Evolutionary conservation across 1,284 basidiomycete species (phyloP).

Genomic region (Malassezia vespertilionis): DNA sequence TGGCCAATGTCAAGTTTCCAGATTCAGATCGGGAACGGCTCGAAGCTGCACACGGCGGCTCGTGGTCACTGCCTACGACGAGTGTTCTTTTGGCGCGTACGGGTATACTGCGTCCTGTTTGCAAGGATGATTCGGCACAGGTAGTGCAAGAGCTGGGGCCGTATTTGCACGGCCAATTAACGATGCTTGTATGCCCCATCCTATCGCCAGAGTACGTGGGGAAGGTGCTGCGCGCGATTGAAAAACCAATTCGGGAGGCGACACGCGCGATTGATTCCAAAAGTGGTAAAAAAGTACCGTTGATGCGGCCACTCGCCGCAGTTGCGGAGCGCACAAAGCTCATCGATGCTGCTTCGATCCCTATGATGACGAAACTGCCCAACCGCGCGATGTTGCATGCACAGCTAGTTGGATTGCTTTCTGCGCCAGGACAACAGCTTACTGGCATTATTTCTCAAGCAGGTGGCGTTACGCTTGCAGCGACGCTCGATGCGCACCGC

Average conservation of each 20-base stretch:
- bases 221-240: conserved; percentile 15
- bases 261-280: conserved; percentile 3
- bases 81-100: conserved; percentile 8
- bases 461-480: conserved; percentile 25
- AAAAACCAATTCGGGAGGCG: conserved; percentile 4
- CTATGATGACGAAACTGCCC: conserved; percentile 15
- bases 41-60: conserved; percentile 1
- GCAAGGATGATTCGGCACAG: conserved; percentile 1
- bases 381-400: conserved; percentile 21
- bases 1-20: conserved; percentile 1
- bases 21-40: conserved; percentile 2
- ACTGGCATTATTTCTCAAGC: conserved; percentile 35
- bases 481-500: conserved; percentile 36
- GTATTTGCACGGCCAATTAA: conserved; percentile 8
- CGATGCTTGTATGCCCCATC: conserved; percentile 9
- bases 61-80: conserved; percentile 6
- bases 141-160: conserved; percentile 3
- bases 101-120: conserved; percentile 14
- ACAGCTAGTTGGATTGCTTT: conserved; percentile 42
- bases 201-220: conserved; percentile 18
- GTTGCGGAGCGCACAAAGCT: conserved; percentile 7
- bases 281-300: conserved; percentile 11
- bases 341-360: conserved; percentile 7
- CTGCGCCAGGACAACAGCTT: conserved; percentile 30
- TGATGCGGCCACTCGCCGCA: conserved; percentile 3